Evolutionary conservation across 805 yeast genomes (phyloP).

Genomic region (Henningerozyma blattae): DNA sequence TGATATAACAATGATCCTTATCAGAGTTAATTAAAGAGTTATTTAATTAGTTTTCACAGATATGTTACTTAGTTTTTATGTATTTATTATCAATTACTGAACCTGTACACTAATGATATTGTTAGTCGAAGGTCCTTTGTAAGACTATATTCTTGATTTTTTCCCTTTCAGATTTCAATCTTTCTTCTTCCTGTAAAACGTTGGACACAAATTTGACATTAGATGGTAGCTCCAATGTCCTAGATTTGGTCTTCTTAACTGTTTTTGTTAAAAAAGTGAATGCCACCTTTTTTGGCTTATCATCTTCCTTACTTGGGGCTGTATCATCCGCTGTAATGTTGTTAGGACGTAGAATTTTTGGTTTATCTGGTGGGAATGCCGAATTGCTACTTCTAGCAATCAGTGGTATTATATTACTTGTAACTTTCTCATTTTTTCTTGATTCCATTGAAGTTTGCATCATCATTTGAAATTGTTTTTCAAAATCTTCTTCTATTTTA

Average conservation of each 20-base stretch:
- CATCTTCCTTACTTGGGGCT: neutral
- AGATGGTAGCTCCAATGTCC: conserved; percentile 39
- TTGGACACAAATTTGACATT: conserved; percentile 42
- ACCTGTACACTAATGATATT: too few relatives aligned
- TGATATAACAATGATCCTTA: conserved; percentile 73
- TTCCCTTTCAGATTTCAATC: conserved; percentile 40
- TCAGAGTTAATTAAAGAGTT: conserved; percentile 35
- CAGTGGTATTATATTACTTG: conserved; percentile 17
- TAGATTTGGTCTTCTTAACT: conserved; percentile 36
- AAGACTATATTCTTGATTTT: conserved; percentile 45
- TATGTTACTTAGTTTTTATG: too few relatives aligned
- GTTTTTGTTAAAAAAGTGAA: conserved; percentile 46
- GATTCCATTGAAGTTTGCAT: conserved; percentile 39
- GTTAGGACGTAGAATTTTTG: neutral
- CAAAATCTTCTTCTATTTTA: conserved; percentile 40
- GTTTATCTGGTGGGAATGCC: conserved; percentile 1
- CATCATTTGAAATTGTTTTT: conserved; percentile 42
- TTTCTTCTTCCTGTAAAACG: conserved; percentile 38
- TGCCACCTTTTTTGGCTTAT: conserved; percentile 21
- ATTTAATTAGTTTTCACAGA: too few relatives aligned
- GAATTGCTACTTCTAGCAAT: neutral
- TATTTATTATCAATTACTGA: too few relatives aligned
- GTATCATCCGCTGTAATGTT: neutral
- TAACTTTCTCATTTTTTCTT: conserved; percentile 21
- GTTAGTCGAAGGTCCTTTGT: conserved; percentile 25